These are phyloP conservation scores for Reticulascus tulasneorum DNA, from an alignment of 2,329 filamentous ascomycete genomes.

Conservation along the genomic window DNA sequence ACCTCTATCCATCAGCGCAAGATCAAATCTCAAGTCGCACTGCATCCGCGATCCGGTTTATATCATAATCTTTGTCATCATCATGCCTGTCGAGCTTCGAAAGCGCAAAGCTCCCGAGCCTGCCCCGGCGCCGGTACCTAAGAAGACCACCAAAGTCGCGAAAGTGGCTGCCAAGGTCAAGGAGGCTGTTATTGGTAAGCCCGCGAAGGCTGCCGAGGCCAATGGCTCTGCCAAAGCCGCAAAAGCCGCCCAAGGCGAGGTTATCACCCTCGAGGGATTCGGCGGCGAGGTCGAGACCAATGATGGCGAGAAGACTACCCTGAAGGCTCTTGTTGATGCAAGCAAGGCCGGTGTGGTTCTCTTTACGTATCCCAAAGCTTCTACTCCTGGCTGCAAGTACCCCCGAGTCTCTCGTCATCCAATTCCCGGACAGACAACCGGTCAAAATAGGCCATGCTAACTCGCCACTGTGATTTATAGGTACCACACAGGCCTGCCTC, in stretches of 20 bases:
- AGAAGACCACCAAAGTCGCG: conserved; percentile 39
- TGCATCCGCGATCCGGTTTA: conserved; percentile 5
- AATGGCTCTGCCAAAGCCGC: conserved; percentile 29
- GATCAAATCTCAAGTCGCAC: conserved; percentile 2
- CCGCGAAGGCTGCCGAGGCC: conserved; percentile 22
- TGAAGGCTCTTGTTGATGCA: conserved; percentile 76
- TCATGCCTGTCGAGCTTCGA: conserved; percentile 56
- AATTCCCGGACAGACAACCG: background rate
- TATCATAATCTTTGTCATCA: conserved; percentile 2
- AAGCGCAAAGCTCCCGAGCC: conserved; percentile 57
- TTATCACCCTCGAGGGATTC: conserved; percentile 54
- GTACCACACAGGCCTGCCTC: conserved; percentile 87
- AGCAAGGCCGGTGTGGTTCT: conserved; percentile 84
- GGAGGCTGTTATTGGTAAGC: conserved; percentile 21
- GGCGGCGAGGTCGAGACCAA: conserved; percentile 78
- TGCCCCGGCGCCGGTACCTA: conserved; percentile 35
- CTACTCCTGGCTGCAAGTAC: conserved; percentile 87
- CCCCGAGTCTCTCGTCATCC: background rate
- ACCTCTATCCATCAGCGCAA: conserved; percentile 10
- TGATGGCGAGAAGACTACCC: conserved; percentile 73
- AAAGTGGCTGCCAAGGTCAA: conserved; percentile 35
- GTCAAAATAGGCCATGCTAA: too few species aligned
- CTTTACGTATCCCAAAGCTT: conserved; percentile 94
- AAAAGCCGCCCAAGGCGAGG: conserved; percentile 50
- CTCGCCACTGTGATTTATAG: conserved; percentile 40